These are phyloP conservation scores for Protea cynaroides DNA, from an alignment of 164 flowering plant genomes.

Conservation along the genomic window DNA sequence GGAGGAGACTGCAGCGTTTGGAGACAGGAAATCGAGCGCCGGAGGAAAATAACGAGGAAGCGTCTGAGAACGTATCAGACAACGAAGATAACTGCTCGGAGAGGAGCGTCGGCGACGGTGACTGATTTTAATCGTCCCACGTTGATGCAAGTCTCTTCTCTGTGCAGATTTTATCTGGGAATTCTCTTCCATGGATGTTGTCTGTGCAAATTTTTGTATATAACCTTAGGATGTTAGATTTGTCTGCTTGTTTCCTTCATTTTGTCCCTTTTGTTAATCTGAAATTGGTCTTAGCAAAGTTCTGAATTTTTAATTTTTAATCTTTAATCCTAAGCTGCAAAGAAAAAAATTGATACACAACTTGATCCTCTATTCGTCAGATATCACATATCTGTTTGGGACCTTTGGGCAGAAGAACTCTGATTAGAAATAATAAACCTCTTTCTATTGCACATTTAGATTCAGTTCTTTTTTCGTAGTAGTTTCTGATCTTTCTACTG, in stretches of 20 bases:
- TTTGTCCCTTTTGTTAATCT: neutral
- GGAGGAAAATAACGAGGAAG: constrained; percentile 55
- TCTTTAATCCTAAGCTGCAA: neutral
- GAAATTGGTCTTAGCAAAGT: neutral
- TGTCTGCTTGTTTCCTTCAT: neutral
- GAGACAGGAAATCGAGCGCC: constrained; percentile 40
- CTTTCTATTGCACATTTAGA: too few species aligned
- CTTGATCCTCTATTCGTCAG: too few species aligned
- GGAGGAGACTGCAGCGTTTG: constrained; percentile 65
- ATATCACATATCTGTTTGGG: too few species aligned
- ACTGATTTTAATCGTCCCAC: constrained; percentile 13
- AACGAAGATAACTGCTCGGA: constrained; percentile 34
- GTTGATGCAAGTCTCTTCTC: constrained; percentile 31
- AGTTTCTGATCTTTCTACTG: too few species aligned
- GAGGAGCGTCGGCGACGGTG: constrained; percentile 35
- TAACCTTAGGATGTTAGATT: neutral
- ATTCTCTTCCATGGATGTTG: constrained; percentile 6
- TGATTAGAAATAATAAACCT: too few species aligned
- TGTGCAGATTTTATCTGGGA: constrained; percentile 3
- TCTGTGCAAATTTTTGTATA: constrained; percentile 11
- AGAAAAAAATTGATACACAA: too few species aligned
- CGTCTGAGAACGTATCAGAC: constrained; percentile 44
- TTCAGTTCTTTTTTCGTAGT: too few species aligned
- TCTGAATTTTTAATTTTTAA: neutral
- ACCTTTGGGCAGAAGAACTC: too few species aligned